Base-by-base conservation (phyloP, 257 asterid species). In the Solanum dulcamara region DNA sequence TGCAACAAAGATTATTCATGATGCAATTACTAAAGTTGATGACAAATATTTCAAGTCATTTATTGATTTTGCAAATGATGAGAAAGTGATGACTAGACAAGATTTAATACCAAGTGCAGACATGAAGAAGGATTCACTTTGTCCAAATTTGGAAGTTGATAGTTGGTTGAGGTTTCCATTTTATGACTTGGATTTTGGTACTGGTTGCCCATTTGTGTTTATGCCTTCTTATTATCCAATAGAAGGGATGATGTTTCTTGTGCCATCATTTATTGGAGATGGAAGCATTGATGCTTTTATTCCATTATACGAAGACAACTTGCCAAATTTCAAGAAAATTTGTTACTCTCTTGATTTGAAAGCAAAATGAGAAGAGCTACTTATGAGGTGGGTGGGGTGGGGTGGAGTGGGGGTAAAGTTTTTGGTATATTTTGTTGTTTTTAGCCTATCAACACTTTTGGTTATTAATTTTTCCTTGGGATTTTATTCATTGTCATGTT, bases 141-240 rank as follows among this genome's bases (percentile, higher is more conserved):
- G 94, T 90, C 98, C 98, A 3, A 92, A 94, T 80, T 85, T 94
- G 90, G 97, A 94, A 70, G 97, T 93, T n/a, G 91, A 89, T 80
- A 94, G 98, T 67, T 94, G 97, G 98, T 86, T 94, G 38, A 91
- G 97, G 93, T 92, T 94, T 70, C 97, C 96, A 75, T 94, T 95
- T 74, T 90, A 89, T 85, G 96, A 94, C 84, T 89, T 95, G 11
- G 98, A 95, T 91, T 93, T 95, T 81, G 98, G 97, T 32, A 67
- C 86, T 33, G 98, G 98, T 13, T 87, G 91, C 24, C 98, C 98
- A 2, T 90, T 87, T 87, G 18, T 89, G n/a, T 93, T 95, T 92
- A 87, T 92, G 93, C 98, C 98, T 38, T 93, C 97, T 5, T 95
- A 92, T 71, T 87, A 91, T 9, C 97, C 98, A 13, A 86, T 87